Evolutionary conservation across 257 asterid genomes (phyloP), one percentile per base, ranked within the genome.

Genomic region (Asclepias syriaca): DNA sequence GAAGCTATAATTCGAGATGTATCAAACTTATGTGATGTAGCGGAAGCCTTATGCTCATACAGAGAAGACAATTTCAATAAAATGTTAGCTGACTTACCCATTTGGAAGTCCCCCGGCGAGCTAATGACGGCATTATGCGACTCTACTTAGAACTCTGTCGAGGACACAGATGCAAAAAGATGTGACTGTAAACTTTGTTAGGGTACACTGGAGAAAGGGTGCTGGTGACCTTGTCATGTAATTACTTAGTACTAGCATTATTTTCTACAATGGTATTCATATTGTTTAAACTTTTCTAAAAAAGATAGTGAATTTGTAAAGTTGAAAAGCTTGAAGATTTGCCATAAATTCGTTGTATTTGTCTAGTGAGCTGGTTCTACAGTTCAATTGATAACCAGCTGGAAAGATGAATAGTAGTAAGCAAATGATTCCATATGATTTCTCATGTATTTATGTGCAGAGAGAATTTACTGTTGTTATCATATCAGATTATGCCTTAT

Each of bases 91-190:
- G 83, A 82, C 70, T 85, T 91, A 29, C 92, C 91, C 9, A 79
- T 91, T 75, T 91, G 96, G 97, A 89, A 78, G 1, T 79, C 88
- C 3, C 92, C 97, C 0, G 73, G 60, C 11, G 87, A 85, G 74
- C 87, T 91, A 55, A 81, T 91, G 81, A 76, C 84, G 48, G 87
- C 86, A 27, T 78, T 91, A 27, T 78, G 82, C 78, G 82, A 82
- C 65, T 13, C 65, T 29, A 10, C 6, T 13, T 59, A 59, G 65
- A 4, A 27, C 15, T 29, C 5, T 59, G 43, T 59, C 32, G 5
- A 11, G 5, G 8, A 24, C 11, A 24, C 65, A 8, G 63, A 21
- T 8, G 15, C 63, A 56, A 2, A 27, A 59, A 59, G 12, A 54
- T 29, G 19, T 19, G 21, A 59, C 14, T 27, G 18, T 24, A 24